These are phyloP conservation scores for Trichoderma virens DNA, from an alignment of 495 filamentous ascomycete species.

Conservation along the genomic window DNA sequence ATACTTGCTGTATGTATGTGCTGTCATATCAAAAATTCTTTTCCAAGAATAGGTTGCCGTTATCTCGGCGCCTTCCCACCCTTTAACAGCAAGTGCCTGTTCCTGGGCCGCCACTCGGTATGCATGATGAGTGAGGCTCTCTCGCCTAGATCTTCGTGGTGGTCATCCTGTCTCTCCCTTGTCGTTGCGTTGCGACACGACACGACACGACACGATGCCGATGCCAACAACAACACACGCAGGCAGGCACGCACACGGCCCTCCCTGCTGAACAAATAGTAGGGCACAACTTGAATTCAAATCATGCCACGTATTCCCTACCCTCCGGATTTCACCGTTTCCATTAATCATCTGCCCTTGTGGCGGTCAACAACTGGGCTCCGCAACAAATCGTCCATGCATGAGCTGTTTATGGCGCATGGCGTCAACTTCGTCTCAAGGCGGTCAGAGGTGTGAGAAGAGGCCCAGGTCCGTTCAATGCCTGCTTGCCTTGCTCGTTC, in stretches of 20 bases:
- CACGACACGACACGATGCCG: not conserved
- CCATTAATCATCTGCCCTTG: slow-evolving; percentile 5
- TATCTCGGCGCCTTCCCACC: not conserved
- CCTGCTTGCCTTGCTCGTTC: not conserved
- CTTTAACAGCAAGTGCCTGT: not conserved
- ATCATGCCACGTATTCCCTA: slow-evolving; percentile 4
- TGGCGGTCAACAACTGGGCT: slow-evolving; percentile 5
- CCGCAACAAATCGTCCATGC: slow-evolving; percentile 7
- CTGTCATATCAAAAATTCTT: not conserved
- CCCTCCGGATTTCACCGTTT: slow-evolving; percentile 3
- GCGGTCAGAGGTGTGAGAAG: not conserved
- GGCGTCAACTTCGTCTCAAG: slow-evolving; percentile 2
- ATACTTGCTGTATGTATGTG: not conserved
- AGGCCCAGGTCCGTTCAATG: not conserved
- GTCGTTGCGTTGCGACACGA: not conserved
- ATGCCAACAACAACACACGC: not conserved
- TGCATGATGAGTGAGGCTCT: not conserved
- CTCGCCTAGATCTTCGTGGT: not conserved
- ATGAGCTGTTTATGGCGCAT: slow-evolving; percentile 9
- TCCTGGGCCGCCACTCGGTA: not conserved
- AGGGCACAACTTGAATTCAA: not conserved
- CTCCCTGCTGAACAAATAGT: not conserved
- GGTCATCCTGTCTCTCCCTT: not conserved
- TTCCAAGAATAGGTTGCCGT: not conserved
- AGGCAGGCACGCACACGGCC: not conserved